Base-by-base conservation (phyloP, 768 basidiomycete species). In the Mycena filopes region DNA sequence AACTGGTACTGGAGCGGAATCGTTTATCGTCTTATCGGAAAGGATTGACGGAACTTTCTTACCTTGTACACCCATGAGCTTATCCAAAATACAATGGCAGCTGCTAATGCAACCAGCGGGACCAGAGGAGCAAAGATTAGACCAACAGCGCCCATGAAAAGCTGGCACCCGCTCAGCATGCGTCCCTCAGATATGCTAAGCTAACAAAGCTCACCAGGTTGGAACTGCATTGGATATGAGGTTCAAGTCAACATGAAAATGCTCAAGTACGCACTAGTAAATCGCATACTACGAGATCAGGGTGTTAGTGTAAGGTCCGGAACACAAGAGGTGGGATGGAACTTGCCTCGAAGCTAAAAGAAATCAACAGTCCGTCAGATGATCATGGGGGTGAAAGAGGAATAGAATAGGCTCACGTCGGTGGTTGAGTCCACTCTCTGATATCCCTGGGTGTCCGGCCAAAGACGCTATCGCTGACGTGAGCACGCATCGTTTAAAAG, bases 71-170 rank as follows among this genome's bases (percentile, higher is more conserved):
- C 88, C 81, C 85, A 85, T 9, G 86, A 86, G 60, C 82, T 83
- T 50, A 87, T 77, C 90, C 92, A 95, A 75, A 93, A 92, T 26
- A 93, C 89, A 26, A 89, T 70, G 2, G 87, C 87, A 16, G 86
- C 91, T 13, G 88, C 90, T 40, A 92, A 80, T 11, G 85, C 82
- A 15, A 96, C 92, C 46, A 96, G 77, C 1, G 95, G 95, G 1
- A 94, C 94, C 1, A 96, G 78, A 4, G 95, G 94, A 0, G 94
- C 91, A 72, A 95, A 96, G 40, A 95, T 86, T 51, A 96, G 75
- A 0, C 86, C 93, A 45, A 95, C 90, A 12, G 88, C 81, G 5
- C 77, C 86, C 86, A 93, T 90, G 78, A 94, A 93, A 26, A 94
- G 79, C 87, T 89, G 59, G 20, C 16, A n/a, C 49, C 16, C 16